A percentile compares a stretch with the other conserved stretches of the same genome.
Conservation (phyloP, 768 basidiomycete genomes). For the Auriscalpium orientale region DNA sequence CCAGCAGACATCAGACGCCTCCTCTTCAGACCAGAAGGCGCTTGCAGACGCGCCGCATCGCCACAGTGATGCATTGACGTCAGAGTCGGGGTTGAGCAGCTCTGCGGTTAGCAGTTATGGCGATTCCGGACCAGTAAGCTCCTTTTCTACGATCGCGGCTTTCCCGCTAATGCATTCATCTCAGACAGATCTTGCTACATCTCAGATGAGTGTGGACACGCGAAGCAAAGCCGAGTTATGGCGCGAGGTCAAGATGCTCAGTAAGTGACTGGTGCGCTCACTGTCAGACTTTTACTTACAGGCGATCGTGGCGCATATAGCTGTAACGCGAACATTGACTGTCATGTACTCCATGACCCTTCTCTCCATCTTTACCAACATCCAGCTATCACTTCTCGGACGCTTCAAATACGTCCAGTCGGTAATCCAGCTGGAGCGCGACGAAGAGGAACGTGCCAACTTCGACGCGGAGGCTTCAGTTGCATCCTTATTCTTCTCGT, state of each 20-base stretch:
- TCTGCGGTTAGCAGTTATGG: constrained; percentile 14
- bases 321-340: constrained; percentile 82
- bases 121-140: constrained; percentile 6
- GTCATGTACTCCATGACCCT: constrained; percentile 82
- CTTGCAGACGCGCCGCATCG: not conserved
- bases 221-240: constrained; percentile 79
- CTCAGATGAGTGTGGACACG: constrained; percentile 17
- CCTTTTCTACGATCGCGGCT: too few species aligned
- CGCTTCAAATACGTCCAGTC: constrained; percentile 73
- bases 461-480: constrained; percentile 35
- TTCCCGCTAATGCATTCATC: not conserved
- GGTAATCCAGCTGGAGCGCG: constrained; percentile 50
- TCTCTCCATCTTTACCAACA: constrained; percentile 75
- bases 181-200: constrained; percentile 9
- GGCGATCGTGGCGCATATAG: constrained; percentile 30
- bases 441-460: constrained; percentile 45
- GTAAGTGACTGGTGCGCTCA: constrained; percentile 31
- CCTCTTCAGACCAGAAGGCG: not conserved
- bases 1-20: constrained; percentile 6
- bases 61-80: not conserved
- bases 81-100: constrained; percentile 17
- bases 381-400: constrained; percentile 82
- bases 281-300: not conserved
- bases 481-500: constrained; percentile 27
- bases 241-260: constrained; percentile 87